Evolutionary conservation across 495 filamentous ascomycete species (phyloP), one percentile per base, ranked within the genome.

Genomic region (Aspergillus cavernicola): DNA sequence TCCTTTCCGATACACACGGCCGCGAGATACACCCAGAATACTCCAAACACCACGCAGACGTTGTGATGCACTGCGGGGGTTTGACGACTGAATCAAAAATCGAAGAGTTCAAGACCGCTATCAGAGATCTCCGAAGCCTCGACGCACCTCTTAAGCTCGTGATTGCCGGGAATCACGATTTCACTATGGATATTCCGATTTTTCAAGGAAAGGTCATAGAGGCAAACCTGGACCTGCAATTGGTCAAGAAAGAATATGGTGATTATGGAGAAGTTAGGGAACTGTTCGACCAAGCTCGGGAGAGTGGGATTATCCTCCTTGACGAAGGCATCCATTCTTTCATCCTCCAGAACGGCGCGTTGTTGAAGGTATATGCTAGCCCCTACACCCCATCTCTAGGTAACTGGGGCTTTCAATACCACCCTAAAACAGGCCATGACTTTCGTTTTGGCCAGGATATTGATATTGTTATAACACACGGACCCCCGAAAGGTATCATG

Each of bases 131-230:
- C 0, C 53, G 65, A 2, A 45, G 44, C 1, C 70, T 85, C 43
- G 60, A 82, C 7, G 84, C 85, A 0, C 79, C 81, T 1, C 66
- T 88, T 3, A 89, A 89, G 44, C 66, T 90, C 10, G 79, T 85
- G 13, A 89, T 90, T 33, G 80, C 86, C 13, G 85, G 86, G 0
- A 89, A 89, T 60, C 86, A 89, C 55, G 85, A 89, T 55, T 80
- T 84, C 45, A 79, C 80, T 0, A 73, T 90, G 35, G 85, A 90
- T 49, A 59, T 55, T 2, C 57, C 68, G 1, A 23, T 33, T 6
- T 75, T 71, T 32, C 44, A 65, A 22, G 52, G 46, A 77, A 31
- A 28, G 24, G 62, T 71, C 3, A 52, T 51, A 16, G 64, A 70
- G 9, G 61, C 49, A 19, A 37, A 12, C 4, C 15, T 71, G 10